Base-by-base conservation (phyloP, 2,329 filamentous ascomycete genomes). In the Sclerotiophoma versabilis region DNA sequence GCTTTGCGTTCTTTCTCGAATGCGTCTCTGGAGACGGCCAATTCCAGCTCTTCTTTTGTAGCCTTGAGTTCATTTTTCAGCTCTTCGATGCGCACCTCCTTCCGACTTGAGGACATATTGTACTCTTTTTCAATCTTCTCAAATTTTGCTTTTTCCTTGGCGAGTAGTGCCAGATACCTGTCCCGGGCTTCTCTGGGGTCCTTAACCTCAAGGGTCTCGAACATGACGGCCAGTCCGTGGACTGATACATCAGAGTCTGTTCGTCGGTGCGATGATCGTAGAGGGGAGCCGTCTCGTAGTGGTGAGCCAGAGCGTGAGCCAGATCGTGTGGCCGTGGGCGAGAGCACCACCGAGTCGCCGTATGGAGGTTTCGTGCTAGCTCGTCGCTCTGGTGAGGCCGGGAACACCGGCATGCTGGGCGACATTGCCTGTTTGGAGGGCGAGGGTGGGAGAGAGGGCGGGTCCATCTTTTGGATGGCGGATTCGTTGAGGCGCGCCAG, bases 151-250 rank as follows among this genome's bases (percentile, higher is more conserved):
- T 78, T 76, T 15, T 79, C 76, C 45, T 78, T 74, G 30, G 76
- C 70, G 29, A 81, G 56, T 43, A 78, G 74, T 9, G 76, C 69
- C 55, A 79, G 75, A 57, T 79, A 77, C 49, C 75, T 75, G 47
- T 75, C 73, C 48, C 75, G 74, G 57, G 74, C 71, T 62, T 80
- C 77, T 42, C 79, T 75, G 49, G 73, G 72, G 64, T 82, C 80
- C 66, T 78, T 77, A 52, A 82, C 76, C 52, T 87, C 83, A 29
- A 91, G 80, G 52, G 81, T 84, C 77, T 91, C 90, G 75, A 91
- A 91, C 73, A 90, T 88, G 68, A 84, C 86, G 58, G 90, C 88
- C 68, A 82, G 75, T 33, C 77, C 77, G 32, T 72, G 72, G 14
- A 76, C 75, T 23, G 70, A 71, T 17, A 71, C 64, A 33, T 75